A percentile compares a stretch with the other conserved stretches of the same genome.
Conservation (phyloP, 345 rosid species). For the Eucalyptus curtisii region DNA sequence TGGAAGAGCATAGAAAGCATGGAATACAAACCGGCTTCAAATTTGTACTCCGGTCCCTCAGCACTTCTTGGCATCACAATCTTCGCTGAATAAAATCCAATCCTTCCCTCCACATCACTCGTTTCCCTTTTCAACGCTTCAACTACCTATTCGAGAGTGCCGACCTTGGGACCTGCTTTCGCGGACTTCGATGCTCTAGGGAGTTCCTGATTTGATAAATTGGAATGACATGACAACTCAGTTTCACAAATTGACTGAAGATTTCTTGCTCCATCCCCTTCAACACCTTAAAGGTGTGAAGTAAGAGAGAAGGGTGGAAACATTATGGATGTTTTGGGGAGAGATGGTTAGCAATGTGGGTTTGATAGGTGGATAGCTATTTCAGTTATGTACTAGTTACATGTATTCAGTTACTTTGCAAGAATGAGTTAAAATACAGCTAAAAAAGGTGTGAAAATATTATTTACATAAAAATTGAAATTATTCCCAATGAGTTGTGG, state of each 20-base stretch:
- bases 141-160: not conserved
- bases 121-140: not conserved
- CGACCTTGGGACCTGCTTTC: not conserved
- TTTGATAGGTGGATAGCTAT: no score
- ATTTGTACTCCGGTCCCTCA: not conserved
- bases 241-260: not conserved
- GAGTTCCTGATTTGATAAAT: not conserved
- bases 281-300: not conserved
- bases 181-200: not conserved
- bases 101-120: no score
- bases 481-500: no score
- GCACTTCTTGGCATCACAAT: not conserved
- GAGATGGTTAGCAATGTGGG: no score
- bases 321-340: fast-evolving
- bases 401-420: no score
- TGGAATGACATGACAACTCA: not conserved
- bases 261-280: not conserved
- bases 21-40: not conserved
- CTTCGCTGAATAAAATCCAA: no score
- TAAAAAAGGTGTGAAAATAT: no score
- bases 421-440: no score
- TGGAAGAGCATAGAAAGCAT: not conserved
- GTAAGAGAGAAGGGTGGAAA: no score
- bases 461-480: no score
- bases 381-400: no score